A percentile compares a stretch with the other conserved stretches of the same genome.
Evolutionary conservation across 1,284 basidiomycete species (phyloP).

Genomic region (Microstroma glucosiphilum): DNA sequence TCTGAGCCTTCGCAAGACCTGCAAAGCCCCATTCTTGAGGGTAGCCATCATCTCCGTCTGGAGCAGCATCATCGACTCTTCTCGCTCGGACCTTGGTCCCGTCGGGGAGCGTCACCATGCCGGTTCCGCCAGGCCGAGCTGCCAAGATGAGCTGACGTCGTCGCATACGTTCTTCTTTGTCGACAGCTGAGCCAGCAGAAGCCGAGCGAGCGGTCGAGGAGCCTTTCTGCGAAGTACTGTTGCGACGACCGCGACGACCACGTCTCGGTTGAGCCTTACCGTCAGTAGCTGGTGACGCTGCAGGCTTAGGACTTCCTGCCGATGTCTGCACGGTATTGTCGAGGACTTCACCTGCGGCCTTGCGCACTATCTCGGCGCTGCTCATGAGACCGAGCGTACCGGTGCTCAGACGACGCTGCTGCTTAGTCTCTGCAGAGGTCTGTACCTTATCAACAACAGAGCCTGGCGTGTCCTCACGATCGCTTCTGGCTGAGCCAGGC

Average conservation of each 20-base stretch:
- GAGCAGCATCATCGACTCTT: slow-evolving; percentile 32
- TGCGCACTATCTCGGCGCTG: not conserved
- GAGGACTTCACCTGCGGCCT: not conserved
- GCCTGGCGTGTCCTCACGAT: not conserved
- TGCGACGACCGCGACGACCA: not conserved
- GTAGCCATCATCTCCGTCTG: slow-evolving; percentile 18
- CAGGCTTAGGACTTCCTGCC: not conserved
- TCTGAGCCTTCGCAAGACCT: slow-evolving; percentile 32
- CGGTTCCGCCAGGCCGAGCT: slow-evolving; percentile 44
- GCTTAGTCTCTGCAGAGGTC: not conserved
- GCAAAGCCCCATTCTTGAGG: slow-evolving; percentile 45
- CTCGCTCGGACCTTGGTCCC: slow-evolving; percentile 44
- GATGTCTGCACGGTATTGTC: not conserved
- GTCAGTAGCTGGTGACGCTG: too few species aligned
- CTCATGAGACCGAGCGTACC: not conserved
- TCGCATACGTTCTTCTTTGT: slow-evolving; percentile 29
- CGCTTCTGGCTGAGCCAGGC: too few species aligned
- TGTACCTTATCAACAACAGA: not conserved
- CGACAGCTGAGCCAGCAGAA: not conserved
- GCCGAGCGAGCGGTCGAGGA: not conserved
- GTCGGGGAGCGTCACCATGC: slow-evolving; percentile 48
- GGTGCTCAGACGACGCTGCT: not conserved
- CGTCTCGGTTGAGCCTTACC: not conserved
- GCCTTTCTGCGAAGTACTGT: not conserved
- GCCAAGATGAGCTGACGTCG: slow-evolving; percentile 38